A percentile compares a stretch with the other conserved stretches of the same genome.
phyloP scores from a whole-genome alignment of 768 basidiomycete species.

The Russula olivacea region DNA sequence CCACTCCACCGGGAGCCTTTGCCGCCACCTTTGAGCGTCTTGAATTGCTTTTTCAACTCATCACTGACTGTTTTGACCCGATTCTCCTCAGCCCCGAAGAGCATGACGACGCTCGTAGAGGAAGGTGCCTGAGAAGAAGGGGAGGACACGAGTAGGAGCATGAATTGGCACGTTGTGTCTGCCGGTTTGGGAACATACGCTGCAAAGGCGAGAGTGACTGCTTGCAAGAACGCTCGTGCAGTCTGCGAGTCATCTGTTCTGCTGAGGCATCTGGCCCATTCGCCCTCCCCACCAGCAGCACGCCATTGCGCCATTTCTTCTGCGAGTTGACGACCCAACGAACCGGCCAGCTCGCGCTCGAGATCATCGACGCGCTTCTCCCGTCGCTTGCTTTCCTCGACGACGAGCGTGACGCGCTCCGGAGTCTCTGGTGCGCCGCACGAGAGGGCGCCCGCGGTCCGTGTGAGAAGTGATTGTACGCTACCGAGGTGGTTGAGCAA shows the following conservation, averaged over 20 bases:
- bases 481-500: constrained; percentile 56
- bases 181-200: constrained; percentile 27
- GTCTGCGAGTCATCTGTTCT: constrained; percentile 57
- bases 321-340: constrained; percentile 40
- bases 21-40: constrained; percentile 67
- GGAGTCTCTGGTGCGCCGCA: constrained; percentile 63
- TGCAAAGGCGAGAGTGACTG: constrained; percentile 47
- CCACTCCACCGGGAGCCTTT: constrained; percentile 75
- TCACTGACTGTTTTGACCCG: constrained; percentile 56
- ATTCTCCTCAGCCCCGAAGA: constrained; percentile 55
- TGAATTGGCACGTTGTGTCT: constrained; percentile 30
- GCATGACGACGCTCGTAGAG: constrained; percentile 50
- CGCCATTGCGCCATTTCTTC: constrained; percentile 33
- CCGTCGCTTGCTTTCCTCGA: constrained; percentile 59
- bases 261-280: constrained; percentile 48
- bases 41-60: constrained; percentile 47
- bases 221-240: constrained; percentile 52
- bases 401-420: constrained; percentile 59
- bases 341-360: constrained; percentile 55
- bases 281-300: constrained; percentile 24
- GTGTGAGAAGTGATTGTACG: constrained; percentile 50
- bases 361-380: constrained; percentile 66
- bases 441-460: constrained; percentile 55
- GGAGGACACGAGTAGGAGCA: constrained; percentile 57
- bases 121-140: constrained; percentile 48